Conservation (phyloP, 768 basidiomycete genomes). For the Leccinum boreale region DNA sequence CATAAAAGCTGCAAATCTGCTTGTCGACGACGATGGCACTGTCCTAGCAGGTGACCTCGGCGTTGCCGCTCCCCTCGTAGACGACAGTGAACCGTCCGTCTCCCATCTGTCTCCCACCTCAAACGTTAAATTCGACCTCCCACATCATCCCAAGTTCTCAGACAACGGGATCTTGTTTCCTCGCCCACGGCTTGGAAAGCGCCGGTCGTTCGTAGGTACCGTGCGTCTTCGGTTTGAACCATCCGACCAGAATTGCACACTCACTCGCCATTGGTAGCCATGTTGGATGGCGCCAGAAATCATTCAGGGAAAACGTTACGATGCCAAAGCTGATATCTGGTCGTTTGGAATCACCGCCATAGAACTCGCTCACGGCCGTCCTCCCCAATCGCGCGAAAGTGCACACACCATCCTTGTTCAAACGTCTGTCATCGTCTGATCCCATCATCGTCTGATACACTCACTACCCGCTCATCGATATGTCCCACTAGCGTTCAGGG, state of each 20-base stretch:
- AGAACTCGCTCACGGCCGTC: constrained; percentile 83
- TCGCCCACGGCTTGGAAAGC: constrained; percentile 61
- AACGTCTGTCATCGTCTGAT: constrained; percentile 45
- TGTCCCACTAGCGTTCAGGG: constrained; percentile 57
- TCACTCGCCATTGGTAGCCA: constrained; percentile 43
- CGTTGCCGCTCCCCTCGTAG: constrained; percentile 80
- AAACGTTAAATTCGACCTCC: constrained; percentile 35
- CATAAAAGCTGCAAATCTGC: constrained; percentile 90
- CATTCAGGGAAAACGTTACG: constrained; percentile 80
- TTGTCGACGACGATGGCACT: constrained; percentile 87
- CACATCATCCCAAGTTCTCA: constrained; percentile 10
- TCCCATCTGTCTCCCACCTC: constrained; percentile 24
- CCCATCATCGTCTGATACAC: background rate
- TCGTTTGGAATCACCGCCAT: constrained; percentile 94
- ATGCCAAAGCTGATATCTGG: constrained; percentile 91
- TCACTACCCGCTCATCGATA: background rate
- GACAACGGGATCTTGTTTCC: constrained; percentile 1
- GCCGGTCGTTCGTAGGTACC: constrained; percentile 92
- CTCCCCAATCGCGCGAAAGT: constrained; percentile 77
- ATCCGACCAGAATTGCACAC: background rate
- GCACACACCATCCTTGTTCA: constrained; percentile 72
- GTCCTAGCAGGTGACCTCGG: constrained; percentile 92
- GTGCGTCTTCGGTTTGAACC: constrained; percentile 36
- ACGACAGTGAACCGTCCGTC: constrained; percentile 50
- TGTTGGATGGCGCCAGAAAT: constrained; percentile 98